These are phyloP conservation scores for Fusarium mangiferae DNA, from an alignment of 2,329 filamentous ascomycete genomes.

Conservation along the genomic window DNA sequence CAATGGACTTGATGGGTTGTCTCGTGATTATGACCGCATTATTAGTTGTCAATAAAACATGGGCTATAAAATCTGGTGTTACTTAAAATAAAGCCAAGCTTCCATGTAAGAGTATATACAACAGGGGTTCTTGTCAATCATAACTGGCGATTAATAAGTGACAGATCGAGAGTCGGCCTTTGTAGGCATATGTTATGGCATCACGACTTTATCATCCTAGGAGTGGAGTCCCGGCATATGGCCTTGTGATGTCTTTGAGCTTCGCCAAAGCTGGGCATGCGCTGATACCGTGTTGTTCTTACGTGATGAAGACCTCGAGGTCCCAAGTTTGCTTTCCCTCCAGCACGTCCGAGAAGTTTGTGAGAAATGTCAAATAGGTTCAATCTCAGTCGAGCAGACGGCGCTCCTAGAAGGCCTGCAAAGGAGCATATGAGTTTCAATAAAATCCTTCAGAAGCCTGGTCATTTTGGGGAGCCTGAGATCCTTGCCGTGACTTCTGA, in stretches of 20 bases:
- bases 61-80: not conserved
- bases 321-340: not conserved
- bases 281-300: not conserved
- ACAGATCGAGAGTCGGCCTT: not conserved
- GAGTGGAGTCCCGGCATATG: constrained; percentile 17
- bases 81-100: not conserved
- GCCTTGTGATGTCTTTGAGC: not conserved
- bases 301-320: not conserved
- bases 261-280: not conserved
- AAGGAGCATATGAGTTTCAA: not conserved
- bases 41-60: not conserved
- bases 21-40: not conserved
- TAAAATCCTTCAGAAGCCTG: not conserved
- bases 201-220: not conserved
- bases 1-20: constrained; percentile 40
- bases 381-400: not conserved
- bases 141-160: not conserved
- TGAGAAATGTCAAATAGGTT: not conserved
- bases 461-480: not conserved
- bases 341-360: not conserved
- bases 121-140: not conserved
- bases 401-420: not conserved
- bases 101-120: not conserved
- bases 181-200: not conserved
- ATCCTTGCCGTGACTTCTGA: not conserved